Base-by-base conservation (phyloP, 768 basidiomycete species). In the Leccinum subgranulosum region DNA sequence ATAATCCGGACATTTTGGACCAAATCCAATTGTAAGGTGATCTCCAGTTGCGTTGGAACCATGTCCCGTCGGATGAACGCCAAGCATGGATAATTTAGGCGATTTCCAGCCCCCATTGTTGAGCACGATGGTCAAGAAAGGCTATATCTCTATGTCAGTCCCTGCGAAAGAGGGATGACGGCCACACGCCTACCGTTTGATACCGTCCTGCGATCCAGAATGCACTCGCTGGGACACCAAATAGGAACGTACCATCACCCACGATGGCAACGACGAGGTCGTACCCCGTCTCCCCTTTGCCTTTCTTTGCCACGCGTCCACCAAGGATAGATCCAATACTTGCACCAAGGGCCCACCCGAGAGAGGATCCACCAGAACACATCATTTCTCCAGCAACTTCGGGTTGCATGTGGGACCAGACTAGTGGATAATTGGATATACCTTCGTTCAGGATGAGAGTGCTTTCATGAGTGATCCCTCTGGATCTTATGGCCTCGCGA, bases 121-220 rank as follows among this genome's bases (percentile, higher is more conserved):
- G 14, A 90, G 69, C 1, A 90, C 75, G 60, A 90, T 74, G 0
- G 86, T 88, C 27, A 89, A 68, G 74, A 87, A 89, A 1, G 87
- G 88, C 86, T 87, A 57, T 1, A 7, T 39, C 11, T 9, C 41
- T 6, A 27, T 11, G 6, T 52, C 27, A n/a, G 17, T 3, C 31
- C 50, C 43, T 48, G 23, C 17, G 12, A 23, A 14, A 28, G 14
- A 31, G 5, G 11, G 21, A 6, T 3, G 5, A 33, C 8, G 17
- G 3, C 19, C 23, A 36, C 6, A 2, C 2, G 68, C 79, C 57
- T 55, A 88, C 87, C 23, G 87, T 84, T 31, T 84, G 70, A 66
- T 90, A 90, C 48, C 78, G 77, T 62, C 81, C 77, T 1, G 88
- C 86, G 70, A 89, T 88, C 88, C 88, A 90, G 69, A 80, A 90